Percentiles rank a stretch among this genome's conserved stretches.
Conservation (phyloP, 2,329 filamentous ascomycete genomes). For the Arthrobotrys iridis region DNA sequence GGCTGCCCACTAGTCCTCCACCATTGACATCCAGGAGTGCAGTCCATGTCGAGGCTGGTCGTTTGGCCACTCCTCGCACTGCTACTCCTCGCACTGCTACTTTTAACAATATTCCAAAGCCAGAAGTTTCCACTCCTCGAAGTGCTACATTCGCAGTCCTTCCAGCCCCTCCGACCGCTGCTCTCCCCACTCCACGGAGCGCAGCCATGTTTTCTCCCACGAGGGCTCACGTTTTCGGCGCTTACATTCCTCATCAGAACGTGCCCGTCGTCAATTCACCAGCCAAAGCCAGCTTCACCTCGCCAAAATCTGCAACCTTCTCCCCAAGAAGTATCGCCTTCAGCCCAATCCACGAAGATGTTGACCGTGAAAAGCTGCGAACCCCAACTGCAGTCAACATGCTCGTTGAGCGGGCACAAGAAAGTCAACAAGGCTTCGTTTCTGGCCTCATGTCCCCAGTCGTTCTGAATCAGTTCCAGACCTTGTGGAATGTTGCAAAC, state of each 20-base stretch:
- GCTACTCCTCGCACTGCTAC: constrained; percentile 47
- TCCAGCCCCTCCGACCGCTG: constrained; percentile 21
- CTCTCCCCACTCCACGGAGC: constrained; percentile 39
- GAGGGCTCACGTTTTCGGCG: constrained; percentile 26
- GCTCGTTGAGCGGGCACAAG: constrained; percentile 52
- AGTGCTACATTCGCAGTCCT: constrained; percentile 45
- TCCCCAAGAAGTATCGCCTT: constrained; percentile 49
- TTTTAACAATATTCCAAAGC: constrained; percentile 47
- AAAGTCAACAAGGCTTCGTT: constrained; percentile 49
- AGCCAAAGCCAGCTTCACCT: constrained; percentile 42
- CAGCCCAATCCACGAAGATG: constrained; percentile 53
- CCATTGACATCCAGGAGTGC: constrained; percentile 51
- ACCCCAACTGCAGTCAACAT: constrained; percentile 53
- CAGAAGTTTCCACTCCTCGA: constrained; percentile 45
- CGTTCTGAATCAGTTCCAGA: constrained; percentile 47
- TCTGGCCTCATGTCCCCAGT: constrained; percentile 50
- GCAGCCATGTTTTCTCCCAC: constrained; percentile 52
- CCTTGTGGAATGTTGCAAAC: constrained; percentile 52
- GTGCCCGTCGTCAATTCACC: constrained; percentile 37
- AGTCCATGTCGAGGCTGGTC: constrained; percentile 48
- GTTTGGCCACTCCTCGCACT: constrained; percentile 49
- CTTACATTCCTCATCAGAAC: constrained; percentile 50
- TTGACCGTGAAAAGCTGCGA: constrained; percentile 50
- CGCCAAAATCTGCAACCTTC: constrained; percentile 51
- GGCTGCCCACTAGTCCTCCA: constrained; percentile 40